Base-by-base conservation (phyloP, 2,329 filamentous ascomycete genomes). In the Hypoxylon sp. region DNA sequence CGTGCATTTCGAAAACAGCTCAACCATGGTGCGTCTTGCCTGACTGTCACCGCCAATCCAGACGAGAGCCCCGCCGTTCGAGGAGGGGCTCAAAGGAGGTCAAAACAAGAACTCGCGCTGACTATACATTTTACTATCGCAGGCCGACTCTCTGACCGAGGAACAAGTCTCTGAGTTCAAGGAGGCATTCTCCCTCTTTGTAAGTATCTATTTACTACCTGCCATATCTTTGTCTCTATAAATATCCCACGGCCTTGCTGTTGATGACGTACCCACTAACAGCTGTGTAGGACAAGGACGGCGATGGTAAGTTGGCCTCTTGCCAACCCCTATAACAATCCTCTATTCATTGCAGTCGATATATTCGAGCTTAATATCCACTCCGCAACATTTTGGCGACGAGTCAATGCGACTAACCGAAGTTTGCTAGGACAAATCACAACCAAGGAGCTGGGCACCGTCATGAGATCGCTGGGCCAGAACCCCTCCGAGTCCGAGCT, bases 91-190 rank as follows among this genome's bases (percentile, higher is more conserved):
- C 69, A 40, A 55, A 54, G 54, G 45, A 61, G 55, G 50, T 46
- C 60, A 56, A 65, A 63, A 69, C 52, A 55, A n/a, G 48, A 55
- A 64, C 55, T 48, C 50, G 60, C 52, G 64, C 73, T 75, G 68
- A 75, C 72, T 11, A 33, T 26, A 16, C 59, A 30, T 57, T 48
- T 44, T 64, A 62, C 49, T 46, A 62, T 48, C 71, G 62, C 80
- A 98, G 95, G 95, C 95, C 81, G 96, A 99, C 81, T 95, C 95
- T 82, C 91, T 99, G 79, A 98, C 96, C 76, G 96, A 99, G 88
- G 96, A 99, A 86, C 96, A 99, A 89, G 96, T 99, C 81, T 98
- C 96, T 80, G 96, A 99, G 86, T 99, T 98, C 88, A 99, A 98
- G 92, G 96, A 99, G 86, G 96, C 96, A 59, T 99, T 99, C 85